phyloP scores from a whole-genome alignment of 257 asterid genomes.

The Echites panduratus region DNA sequence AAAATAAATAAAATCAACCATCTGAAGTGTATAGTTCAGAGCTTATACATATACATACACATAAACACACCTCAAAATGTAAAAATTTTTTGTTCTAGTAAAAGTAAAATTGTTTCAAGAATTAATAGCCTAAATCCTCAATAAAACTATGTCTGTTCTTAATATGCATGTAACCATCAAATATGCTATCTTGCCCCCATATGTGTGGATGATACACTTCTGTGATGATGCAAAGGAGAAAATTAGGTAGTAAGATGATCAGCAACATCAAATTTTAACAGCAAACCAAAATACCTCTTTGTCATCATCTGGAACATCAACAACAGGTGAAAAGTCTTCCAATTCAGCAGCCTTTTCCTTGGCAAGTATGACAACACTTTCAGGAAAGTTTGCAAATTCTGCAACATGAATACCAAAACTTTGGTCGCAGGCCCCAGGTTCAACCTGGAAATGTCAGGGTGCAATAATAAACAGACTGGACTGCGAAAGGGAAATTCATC shows the following conservation, averaged over 20 bases:
- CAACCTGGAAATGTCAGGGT: conserved; percentile 50
- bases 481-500: conserved; percentile 4
- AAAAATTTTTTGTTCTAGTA: neutral
- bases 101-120: neutral
- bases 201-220: neutral
- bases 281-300: conserved; percentile 41
- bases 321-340: conserved; percentile 79
- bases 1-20: neutral
- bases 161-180: neutral
- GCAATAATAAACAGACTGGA: conserved; percentile 8
- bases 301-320: conserved; percentile 31
- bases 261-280: neutral
- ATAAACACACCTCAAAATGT: neutral
- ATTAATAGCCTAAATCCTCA: neutral
- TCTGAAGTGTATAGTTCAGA: neutral
- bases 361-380: conserved; percentile 82
- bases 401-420: conserved; percentile 99
- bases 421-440: conserved; percentile 96
- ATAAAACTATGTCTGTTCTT: neutral
- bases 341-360: conserved; percentile 90
- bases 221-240: neutral
- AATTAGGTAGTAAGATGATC: neutral
- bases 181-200: neutral
- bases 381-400: conserved; percentile 96
- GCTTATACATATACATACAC: too few relatives aligned